Evolutionary conservation across 2,329 filamentous ascomycete species (phyloP).

Genomic region (Arthrobotrys pseudoclavata): DNA sequence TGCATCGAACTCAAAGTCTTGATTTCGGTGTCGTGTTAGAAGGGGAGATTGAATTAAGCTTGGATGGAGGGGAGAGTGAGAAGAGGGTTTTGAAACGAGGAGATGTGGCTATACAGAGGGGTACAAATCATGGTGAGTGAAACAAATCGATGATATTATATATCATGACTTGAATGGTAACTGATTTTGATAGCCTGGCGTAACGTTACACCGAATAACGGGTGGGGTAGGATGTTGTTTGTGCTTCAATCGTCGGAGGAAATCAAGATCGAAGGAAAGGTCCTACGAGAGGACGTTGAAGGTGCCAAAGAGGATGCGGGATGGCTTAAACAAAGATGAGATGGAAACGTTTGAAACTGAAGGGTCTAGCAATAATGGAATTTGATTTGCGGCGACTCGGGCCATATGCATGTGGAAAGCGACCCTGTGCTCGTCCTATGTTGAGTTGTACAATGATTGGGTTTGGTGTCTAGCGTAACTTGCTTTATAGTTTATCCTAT

Average conservation of each 20-base stretch:
- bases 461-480: not conserved
- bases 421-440: not conserved
- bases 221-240: conserved; percentile 35
- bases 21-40: conserved; percentile 73
- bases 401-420: not conserved
- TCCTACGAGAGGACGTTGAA: conserved; percentile 8
- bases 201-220: conserved; percentile 37
- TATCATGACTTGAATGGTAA: not conserved
- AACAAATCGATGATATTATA: conserved; percentile 8
- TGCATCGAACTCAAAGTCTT: conserved; percentile 72
- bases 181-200: conserved; percentile 17
- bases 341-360: not conserved
- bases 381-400: not conserved
- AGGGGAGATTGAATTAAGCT: conserved; percentile 70
- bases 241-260: conserved; percentile 25
- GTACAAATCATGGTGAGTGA: conserved; percentile 69
- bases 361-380: not conserved
- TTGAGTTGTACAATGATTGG: not conserved
- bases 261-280: conserved; percentile 6
- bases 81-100: conserved; percentile 68
- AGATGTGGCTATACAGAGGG: conserved; percentile 72
- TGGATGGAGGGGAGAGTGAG: conserved; percentile 70
- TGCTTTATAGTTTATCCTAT: too few species aligned
- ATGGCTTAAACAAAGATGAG: conserved; percentile 10
- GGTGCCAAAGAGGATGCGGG: conserved; percentile 6